Conservation (phyloP, 2,329 filamentous ascomycete species). For the Zasmidium citrigriseum region DNA sequence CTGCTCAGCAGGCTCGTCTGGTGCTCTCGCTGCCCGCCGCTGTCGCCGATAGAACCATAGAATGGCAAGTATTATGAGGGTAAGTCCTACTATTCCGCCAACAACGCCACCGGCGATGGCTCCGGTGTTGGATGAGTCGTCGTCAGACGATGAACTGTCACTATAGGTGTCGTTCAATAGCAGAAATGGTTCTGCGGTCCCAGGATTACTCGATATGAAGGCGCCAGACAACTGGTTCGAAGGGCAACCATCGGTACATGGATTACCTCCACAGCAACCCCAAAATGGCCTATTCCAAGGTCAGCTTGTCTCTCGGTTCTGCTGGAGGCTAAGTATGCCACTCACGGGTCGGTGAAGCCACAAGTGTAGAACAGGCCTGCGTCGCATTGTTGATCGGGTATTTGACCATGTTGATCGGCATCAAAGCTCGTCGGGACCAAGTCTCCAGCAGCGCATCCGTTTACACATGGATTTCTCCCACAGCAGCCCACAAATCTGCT, state of each 20-base stretch:
- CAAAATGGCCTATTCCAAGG: conserved; percentile 4
- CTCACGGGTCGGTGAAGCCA: background rate
- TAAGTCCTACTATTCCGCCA: conserved; percentile 6
- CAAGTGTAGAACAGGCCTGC: conserved; percentile 11
- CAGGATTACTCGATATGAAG: conserved; percentile 8
- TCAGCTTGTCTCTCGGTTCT: background rate
- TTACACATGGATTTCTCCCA: conserved; percentile 10
- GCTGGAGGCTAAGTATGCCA: too few species aligned
- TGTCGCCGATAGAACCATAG: conserved; percentile 5
- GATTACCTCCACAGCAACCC: conserved; percentile 12
- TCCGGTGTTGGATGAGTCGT: conserved; percentile 1
- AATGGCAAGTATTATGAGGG: background rate
- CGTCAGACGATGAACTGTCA: background rate
- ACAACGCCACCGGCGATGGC: conserved; percentile 10
- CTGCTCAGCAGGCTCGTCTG: background rate
- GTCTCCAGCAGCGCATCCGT: conserved; percentile 9
- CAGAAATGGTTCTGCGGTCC: conserved; percentile 7
- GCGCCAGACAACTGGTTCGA: conserved; percentile 1
- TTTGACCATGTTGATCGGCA: conserved; percentile 4
- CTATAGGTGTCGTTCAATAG: conserved; percentile 3
- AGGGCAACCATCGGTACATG: conserved; percentile 7
- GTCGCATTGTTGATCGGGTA: conserved; percentile 9
- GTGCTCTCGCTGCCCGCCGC: background rate
- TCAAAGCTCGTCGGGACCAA: conserved; percentile 8
- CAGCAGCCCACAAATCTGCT: conserved; percentile 13